A percentile compares a stretch with the other conserved stretches of the same genome.
phyloP scores from a whole-genome alignment of 495 filamentous ascomycete species.

The Letharia columbiana region DNA sequence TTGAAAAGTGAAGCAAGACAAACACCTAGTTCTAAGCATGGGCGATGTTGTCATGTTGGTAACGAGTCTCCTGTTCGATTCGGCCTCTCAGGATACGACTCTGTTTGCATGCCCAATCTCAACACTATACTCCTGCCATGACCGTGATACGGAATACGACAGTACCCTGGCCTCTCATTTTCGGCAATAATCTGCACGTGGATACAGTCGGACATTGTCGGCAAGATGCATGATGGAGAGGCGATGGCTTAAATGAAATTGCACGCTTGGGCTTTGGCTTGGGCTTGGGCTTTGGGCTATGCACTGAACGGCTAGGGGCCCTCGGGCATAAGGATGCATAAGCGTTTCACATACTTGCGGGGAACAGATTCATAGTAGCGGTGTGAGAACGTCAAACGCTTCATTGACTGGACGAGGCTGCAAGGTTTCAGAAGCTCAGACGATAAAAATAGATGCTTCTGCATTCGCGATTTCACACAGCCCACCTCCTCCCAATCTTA shows the following conservation, averaged over 20 bases:
- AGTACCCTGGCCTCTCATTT: neutral
- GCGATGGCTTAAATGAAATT: constrained; percentile 8
- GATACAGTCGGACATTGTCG: neutral
- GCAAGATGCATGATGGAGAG: constrained; percentile 4
- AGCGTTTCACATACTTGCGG: constrained; percentile 14
- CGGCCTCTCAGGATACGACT: neutral
- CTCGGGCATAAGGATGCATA: neutral
- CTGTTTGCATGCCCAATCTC: neutral
- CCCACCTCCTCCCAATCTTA: constrained; percentile 16
- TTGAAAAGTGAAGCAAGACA: constrained; percentile 10
- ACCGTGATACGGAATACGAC: neutral
- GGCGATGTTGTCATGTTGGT: neutral
- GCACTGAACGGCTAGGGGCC: neutral
- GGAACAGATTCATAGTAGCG: constrained; percentile 1
- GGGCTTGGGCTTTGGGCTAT: neutral
- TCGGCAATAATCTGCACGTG: neutral
- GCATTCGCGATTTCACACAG: constrained; percentile 16
- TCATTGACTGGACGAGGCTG: constrained; percentile 3
- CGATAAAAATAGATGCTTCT: constrained; percentile 16
- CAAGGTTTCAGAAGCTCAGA: constrained; percentile 2
- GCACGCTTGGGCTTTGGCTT: constrained; percentile 7
- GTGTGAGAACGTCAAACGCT: constrained; percentile 2
- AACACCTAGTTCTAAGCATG: neutral
- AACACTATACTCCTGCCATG: neutral
- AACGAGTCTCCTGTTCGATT: neutral